Evolutionary conservation across 2,329 filamentous ascomycete genomes (phyloP).

Genomic region (Monilinia aucupariae): DNA sequence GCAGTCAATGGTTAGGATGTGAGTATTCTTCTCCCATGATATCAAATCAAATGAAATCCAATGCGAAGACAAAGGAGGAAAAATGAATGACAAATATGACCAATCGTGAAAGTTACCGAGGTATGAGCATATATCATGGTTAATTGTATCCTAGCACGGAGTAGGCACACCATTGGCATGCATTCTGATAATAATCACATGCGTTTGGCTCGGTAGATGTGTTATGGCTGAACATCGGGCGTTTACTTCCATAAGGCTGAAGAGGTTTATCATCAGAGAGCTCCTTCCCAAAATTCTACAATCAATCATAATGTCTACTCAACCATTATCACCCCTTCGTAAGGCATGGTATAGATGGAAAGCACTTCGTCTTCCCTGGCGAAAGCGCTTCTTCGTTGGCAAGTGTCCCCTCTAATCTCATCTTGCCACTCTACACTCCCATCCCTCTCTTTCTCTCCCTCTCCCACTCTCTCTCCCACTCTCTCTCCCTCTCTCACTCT

Average conservation of each 20-base stretch:
- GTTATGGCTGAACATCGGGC: background rate
- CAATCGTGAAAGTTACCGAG: no score
- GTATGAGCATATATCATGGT: no score
- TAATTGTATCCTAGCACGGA: no score
- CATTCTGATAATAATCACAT: no score
- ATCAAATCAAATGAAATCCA: no score
- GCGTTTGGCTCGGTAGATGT: no score
- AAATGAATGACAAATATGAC: no score
- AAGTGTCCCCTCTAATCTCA: background rate
- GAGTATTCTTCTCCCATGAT: no score
- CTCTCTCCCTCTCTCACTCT: background rate
- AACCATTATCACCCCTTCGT: constrained; percentile 24
- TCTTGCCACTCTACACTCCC: background rate
- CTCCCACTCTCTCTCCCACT: no score
- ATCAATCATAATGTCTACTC: constrained; percentile 23
- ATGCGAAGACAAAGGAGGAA: no score
- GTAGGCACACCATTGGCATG: no score
- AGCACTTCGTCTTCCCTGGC: constrained; percentile 56
- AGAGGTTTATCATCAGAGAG: background rate
- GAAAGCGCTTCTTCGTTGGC: constrained; percentile 59
- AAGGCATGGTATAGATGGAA: constrained; percentile 56
- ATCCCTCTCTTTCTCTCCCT: background rate
- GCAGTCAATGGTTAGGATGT: no score
- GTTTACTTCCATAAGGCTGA: constrained; percentile 1
- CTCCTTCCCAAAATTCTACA: background rate